These are phyloP conservation scores for Solanum virginianum DNA, from an alignment of 257 asterid species.

Conservation along the genomic window DNA sequence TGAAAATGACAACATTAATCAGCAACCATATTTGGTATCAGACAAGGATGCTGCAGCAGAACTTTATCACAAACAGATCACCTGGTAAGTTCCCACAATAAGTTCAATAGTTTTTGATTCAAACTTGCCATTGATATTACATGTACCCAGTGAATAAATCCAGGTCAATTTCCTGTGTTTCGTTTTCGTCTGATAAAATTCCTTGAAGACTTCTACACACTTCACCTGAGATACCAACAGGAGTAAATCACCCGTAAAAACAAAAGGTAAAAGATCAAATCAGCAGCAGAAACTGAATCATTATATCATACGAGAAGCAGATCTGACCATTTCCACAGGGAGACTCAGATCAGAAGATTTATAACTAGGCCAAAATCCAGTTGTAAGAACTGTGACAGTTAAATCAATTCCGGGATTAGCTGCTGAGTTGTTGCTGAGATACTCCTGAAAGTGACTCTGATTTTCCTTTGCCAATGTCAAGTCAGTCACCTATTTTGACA, in stretches of 20 bases:
- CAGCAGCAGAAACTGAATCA: not conserved
- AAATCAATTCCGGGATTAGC: constrained; percentile 38
- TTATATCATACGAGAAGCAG: not conserved
- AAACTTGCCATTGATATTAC: constrained; percentile 35
- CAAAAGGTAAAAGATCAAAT: not conserved
- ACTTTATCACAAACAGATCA: not conserved
- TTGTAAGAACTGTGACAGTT: constrained; percentile 35
- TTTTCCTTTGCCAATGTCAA: constrained; percentile 34
- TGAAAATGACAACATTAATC: not conserved
- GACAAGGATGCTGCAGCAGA: not conserved
- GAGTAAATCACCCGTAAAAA: not conserved
- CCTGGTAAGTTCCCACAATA: constrained; percentile 44
- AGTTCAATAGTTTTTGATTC: constrained; percentile 34
- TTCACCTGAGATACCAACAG: constrained; percentile 28
- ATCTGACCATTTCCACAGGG: constrained; percentile 43
- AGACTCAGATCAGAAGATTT: constrained; percentile 45
- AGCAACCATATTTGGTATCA: not conserved
- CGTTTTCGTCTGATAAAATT: constrained; percentile 26
- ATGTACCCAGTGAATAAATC: constrained; percentile 43
- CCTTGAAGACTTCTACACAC: constrained; percentile 43
- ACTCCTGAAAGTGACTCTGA: constrained; percentile 27
- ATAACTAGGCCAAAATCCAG: constrained; percentile 60
- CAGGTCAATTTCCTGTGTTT: constrained; percentile 40
- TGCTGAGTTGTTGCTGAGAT: constrained; percentile 12
- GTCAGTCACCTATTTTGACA: constrained; percentile 35